Evolutionary conservation across 495 filamentous ascomycete genomes (phyloP).

Genomic region (Bacidia rubella): DNA sequence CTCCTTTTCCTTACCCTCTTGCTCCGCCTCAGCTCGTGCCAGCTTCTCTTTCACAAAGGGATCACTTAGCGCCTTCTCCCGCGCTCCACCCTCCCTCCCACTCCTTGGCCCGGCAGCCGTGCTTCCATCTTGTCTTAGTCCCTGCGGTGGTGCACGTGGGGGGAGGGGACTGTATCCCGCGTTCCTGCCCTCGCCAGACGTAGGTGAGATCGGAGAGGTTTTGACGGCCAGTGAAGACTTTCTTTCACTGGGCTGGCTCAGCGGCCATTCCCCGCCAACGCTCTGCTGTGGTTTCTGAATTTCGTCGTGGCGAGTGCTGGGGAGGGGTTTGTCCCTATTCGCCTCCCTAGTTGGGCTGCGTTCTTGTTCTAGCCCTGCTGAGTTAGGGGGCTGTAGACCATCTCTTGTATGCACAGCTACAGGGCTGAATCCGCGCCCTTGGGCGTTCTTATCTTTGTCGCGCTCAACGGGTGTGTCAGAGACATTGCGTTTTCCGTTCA

Average conservation of each 20-base stretch:
- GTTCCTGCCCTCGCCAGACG: not conserved
- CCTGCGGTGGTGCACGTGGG: slow-evolving; percentile 31
- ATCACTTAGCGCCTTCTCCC: slow-evolving; percentile 1
- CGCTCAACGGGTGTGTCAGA: not conserved
- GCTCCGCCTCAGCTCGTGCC: not conserved
- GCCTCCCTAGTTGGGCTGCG: not conserved
- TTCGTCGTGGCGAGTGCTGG: slow-evolving; percentile 6
- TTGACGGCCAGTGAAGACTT: slow-evolving; percentile 19
- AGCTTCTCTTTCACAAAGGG: slow-evolving; percentile 11
- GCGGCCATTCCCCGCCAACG: not conserved
- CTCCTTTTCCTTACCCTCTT: slow-evolving; percentile 1
- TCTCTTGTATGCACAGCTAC: slow-evolving; percentile 12
- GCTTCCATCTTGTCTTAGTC: slow-evolving; percentile 2
- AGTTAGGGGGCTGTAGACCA: slow-evolving; percentile 5
- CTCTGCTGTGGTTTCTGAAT: not conserved
- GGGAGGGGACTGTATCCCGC: slow-evolving; percentile 39
- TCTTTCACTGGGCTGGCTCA: slow-evolving; percentile 6
- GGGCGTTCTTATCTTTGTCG: not conserved
- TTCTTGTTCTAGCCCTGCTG: not conserved
- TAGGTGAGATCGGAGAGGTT: not conserved
- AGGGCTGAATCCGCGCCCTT: slow-evolving; percentile 8
- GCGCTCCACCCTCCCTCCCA: slow-evolving; percentile 26
- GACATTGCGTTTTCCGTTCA: not conserved
- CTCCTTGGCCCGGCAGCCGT: slow-evolving; percentile 15
- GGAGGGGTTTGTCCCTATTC: not conserved